phyloP scores from a whole-genome alignment of 768 basidiomycete species.

The Russula vinacea region DNA sequence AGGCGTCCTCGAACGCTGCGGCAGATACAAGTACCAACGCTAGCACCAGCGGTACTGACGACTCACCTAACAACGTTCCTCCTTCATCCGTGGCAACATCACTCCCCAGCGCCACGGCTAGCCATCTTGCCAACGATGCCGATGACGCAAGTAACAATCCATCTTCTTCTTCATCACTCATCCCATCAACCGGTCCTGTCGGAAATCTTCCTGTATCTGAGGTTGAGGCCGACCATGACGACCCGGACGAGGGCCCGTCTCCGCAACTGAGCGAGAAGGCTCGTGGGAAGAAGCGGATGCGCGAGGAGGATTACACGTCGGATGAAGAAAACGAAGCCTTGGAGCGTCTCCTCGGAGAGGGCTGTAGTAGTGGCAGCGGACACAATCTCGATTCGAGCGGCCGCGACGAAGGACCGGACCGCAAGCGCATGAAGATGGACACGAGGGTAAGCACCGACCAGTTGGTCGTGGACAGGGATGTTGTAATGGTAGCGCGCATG shows the following conservation, averaged over 20 bases:
- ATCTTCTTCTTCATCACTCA: no score
- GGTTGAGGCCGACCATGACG: background rate
- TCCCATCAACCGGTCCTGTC: no score
- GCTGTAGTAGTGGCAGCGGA: background rate
- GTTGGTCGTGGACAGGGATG: background rate
- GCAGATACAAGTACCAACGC: no score
- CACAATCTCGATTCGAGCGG: background rate
- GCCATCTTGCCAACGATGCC: no score
- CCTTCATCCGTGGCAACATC: no score
- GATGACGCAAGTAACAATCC: no score
- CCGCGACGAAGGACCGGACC: background rate
- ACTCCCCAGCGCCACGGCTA: no score
- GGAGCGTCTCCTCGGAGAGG: background rate
- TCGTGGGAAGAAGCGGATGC: conserved; percentile 20
- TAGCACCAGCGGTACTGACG: no score
- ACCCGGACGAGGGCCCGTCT: background rate
- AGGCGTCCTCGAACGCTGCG: background rate
- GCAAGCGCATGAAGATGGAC: conserved; percentile 9
- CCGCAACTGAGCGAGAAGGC: conserved; percentile 6
- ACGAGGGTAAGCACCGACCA: background rate
- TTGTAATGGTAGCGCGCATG: background rate
- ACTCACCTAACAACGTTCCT: no score
- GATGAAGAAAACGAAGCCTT: no score
- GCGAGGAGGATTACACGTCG: conserved; percentile 1
- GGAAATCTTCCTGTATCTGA: background rate